These are phyloP conservation scores for Cicer chorassanicum DNA, from an alignment of 306 rosid species.

Conservation along the genomic window DNA sequence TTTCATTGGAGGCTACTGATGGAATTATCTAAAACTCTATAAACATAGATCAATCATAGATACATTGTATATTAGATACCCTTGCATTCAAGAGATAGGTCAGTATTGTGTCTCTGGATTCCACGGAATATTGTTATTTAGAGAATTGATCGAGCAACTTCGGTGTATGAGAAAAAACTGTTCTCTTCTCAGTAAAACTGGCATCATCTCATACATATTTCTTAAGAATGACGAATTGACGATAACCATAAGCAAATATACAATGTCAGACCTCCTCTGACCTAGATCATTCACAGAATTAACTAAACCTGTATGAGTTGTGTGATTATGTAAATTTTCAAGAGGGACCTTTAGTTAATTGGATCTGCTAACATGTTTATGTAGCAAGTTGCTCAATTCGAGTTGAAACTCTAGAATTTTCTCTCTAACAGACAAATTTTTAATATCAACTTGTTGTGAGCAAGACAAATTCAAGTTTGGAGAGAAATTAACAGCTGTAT, in stretches of 20 bases:
- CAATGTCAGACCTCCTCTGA: background rate
- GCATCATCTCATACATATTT: too few relatives aligned
- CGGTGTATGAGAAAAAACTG: background rate
- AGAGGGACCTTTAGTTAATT: background rate
- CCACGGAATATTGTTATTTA: background rate
- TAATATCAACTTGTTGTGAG: background rate
- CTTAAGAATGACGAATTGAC: background rate
- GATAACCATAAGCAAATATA: background rate
- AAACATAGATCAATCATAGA: background rate
- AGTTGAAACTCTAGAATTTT: background rate
- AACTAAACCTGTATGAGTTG: background rate
- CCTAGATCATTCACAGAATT: background rate
- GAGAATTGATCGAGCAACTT: background rate
- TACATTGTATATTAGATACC: background rate
- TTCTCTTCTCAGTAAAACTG: background rate
- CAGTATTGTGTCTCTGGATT: background rate
- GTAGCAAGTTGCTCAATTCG: background rate
- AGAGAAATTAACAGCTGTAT: background rate
- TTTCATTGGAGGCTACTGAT: slow-evolving; percentile 15
- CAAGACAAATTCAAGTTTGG: background rate
- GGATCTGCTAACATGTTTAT: background rate
- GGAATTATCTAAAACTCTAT: background rate
- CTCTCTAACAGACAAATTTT: background rate
- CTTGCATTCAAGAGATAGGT: background rate
- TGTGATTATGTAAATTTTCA: background rate